These are phyloP conservation scores for Lasiodiplodia sp. DNA, from an alignment of 2,329 filamentous ascomycete species.

Conservation along the genomic window DNA sequence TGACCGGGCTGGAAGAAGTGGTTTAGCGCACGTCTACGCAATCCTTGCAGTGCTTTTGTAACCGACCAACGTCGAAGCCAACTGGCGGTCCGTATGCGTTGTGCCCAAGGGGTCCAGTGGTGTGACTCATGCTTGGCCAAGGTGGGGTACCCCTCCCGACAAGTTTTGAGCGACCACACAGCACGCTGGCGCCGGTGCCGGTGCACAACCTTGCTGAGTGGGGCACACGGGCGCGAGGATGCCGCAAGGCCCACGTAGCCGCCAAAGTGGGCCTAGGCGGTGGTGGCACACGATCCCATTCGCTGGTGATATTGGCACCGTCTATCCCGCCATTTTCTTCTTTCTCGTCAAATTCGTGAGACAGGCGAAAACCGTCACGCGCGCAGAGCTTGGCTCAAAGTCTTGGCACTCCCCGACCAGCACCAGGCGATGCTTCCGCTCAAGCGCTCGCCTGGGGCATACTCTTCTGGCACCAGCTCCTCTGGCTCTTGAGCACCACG, in stretches of 20 bases:
- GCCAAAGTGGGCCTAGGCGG: neutral
- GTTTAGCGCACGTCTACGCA: neutral
- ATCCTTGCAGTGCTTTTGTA: constrained; percentile 2
- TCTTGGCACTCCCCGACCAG: too few species aligned
- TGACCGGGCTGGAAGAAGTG: neutral
- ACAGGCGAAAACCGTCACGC: too few species aligned
- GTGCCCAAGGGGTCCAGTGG: neutral
- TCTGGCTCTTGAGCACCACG: too few species aligned
- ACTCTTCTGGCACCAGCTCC: too few species aligned
- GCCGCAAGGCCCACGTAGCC: neutral
- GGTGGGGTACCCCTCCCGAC: neutral
- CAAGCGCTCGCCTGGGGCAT: too few species aligned
- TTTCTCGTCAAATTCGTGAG: neutral
- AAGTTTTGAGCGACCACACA: neutral
- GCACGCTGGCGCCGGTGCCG: neutral
- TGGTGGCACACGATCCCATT: neutral
- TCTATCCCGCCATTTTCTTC: neutral
- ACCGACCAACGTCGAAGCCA: neutral
- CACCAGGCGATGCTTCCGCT: too few species aligned
- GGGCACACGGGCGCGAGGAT: neutral
- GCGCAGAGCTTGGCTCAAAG: too few species aligned
- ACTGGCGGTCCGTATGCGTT: neutral
- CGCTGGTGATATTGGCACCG: neutral
- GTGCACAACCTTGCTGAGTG: neutral
- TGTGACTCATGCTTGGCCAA: constrained; percentile 3